Percentiles rank a stretch among this genome's conserved stretches.
Evolutionary conservation across 345 rosid species (phyloP).

Genomic region (Garcia nutans): DNA sequence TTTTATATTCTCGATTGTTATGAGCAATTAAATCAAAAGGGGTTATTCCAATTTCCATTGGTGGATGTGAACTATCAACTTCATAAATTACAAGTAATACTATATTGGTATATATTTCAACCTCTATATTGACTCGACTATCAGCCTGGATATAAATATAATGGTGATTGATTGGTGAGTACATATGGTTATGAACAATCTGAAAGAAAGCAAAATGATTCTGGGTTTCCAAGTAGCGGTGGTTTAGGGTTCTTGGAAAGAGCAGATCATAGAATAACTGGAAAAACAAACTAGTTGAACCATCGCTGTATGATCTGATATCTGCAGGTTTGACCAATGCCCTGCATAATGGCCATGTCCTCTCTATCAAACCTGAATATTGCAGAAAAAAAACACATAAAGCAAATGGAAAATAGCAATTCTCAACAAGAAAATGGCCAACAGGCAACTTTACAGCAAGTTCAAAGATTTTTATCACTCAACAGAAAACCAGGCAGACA

Average conservation of each 20-base stretch:
- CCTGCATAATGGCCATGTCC: conserved; percentile 65
- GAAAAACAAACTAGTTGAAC: conserved; percentile 57
- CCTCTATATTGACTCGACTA: background rate
- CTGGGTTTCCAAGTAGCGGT: background rate
- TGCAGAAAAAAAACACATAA: background rate
- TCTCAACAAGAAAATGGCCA: background rate
- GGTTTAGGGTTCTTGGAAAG: background rate
- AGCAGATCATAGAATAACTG: conserved; percentile 40
- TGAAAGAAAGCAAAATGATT: background rate
- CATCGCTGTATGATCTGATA: conserved; percentile 50
- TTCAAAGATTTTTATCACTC: background rate
- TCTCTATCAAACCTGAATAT: conserved; percentile 62
- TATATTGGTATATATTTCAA: background rate
- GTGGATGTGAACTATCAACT: background rate
- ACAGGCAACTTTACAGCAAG: no score
- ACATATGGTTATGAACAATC: background rate
- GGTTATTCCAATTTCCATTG: background rate
- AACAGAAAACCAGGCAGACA: background rate
- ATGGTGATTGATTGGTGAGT: background rate
- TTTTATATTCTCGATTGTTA: no score
- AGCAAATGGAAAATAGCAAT: background rate
- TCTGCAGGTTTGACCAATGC: conserved; percentile 53
- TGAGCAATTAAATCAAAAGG: no score
- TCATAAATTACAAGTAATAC: background rate
- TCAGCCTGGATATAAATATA: background rate